Base-by-base conservation (phyloP, 179 eudicot species). In the Monotropa hypopitys region DNA sequence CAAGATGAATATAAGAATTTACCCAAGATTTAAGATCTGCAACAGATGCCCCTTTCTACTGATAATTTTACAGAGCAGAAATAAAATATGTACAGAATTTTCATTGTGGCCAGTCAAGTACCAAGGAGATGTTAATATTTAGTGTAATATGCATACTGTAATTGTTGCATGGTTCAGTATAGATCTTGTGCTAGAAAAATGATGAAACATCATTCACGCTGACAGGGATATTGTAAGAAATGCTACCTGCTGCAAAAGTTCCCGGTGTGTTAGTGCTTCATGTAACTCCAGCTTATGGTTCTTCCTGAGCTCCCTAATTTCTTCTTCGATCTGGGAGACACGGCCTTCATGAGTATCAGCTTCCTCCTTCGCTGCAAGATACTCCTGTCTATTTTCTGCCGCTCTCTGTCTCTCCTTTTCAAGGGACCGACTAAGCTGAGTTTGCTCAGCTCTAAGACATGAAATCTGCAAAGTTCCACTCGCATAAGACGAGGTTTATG, bases 391-490 rank as follows among this genome's bases (percentile, higher is more conserved):
- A 81, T 82, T 83, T 79, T 96, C 99, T 78, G 98, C 89, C 74
- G 99, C 99, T 80, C 96, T 88, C 75, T 96, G 99, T 88, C 99
- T 93, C 85, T 96, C 99, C 82, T 96, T 96, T 74, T 96, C 99
- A 51, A 96, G 91, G 75, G 99, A 91, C 84, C 84, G 92, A 68
- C 88, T 85, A 67, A 93, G 78, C 81, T 96, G 99, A 23, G 97
- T 90, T 88, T 96, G 98, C 84, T 96, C 99, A 47, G 99, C 85
- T 80, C 99, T 88, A 72, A 90, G 90, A 81, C 98, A 91, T 79
- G 99, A 91, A 81, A 96, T 96, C 99, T 96, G 85, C 86, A 84
- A 82, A 21, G 68, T 38, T 63, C 12, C 43, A 72, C 63, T 68
- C 80, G 50, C 63, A 73, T 85, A 75, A 84, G 88, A 70, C 28